phyloP scores from a whole-genome alignment of 345 rosid genomes.

The Syzygium jambos region DNA sequence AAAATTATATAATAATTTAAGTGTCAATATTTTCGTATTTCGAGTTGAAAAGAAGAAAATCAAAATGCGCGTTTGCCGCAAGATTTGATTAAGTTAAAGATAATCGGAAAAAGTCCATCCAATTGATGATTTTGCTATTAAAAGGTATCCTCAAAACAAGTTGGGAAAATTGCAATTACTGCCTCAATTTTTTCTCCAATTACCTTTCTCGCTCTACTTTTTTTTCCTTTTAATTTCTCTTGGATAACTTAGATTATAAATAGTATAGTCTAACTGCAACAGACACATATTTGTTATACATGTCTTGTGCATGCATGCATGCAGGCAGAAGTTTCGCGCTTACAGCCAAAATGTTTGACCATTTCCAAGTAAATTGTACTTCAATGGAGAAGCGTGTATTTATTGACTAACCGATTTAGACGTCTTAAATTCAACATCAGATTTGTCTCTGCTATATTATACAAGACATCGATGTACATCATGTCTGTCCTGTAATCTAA shows the following conservation, averaged over 20 bases:
- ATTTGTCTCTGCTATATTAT: not conserved
- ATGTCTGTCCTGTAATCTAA: not conserved
- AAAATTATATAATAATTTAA: not conserved
- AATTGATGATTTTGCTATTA: not conserved
- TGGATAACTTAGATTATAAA: not conserved
- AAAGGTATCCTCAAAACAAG: not conserved
- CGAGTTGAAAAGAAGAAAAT: not conserved
- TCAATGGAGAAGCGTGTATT: not conserved
- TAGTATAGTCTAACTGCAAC: not conserved
- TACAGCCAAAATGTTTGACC: not conserved
- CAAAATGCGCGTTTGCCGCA: not conserved
- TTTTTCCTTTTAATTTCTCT: not conserved
- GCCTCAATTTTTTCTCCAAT: not conserved
- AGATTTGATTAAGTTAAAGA: not conserved
- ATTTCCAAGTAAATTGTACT: not conserved
- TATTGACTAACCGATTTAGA: not conserved
- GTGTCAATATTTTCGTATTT: not conserved
- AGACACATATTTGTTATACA: not conserved
- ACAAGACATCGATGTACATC: not conserved
- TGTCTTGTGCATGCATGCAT: not conserved
- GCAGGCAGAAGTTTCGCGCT: not conserved
- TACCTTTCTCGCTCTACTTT: not conserved
- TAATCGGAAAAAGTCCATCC: not conserved
- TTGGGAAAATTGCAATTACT: not conserved
- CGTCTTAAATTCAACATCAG: not conserved